These are phyloP conservation scores for Mucor irregularis DNA, from an alignment of 371 early-diverging fungal genomes.

Conservation along the genomic window DNA sequence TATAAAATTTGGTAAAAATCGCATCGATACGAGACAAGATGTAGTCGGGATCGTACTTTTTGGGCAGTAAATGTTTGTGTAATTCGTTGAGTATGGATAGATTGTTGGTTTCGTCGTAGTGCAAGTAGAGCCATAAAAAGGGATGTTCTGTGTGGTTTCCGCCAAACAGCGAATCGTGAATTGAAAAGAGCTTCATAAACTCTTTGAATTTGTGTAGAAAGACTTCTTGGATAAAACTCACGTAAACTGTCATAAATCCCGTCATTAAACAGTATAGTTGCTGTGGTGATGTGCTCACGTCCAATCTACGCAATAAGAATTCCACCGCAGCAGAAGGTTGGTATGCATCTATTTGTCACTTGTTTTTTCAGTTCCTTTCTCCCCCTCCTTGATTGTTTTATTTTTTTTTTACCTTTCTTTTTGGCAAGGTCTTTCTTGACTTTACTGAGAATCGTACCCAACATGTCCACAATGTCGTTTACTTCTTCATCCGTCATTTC, in stretches of 20 bases:
- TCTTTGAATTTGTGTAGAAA: constrained; percentile 28
- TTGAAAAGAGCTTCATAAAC: constrained; percentile 37
- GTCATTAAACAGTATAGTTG: constrained; percentile 40
- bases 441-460: constrained; percentile 4
- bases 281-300: constrained; percentile 3
- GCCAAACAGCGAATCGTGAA: constrained; percentile 24
- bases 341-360: constrained; percentile 57
- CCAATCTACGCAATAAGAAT: constrained; percentile 17
- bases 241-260: constrained; percentile 49
- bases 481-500: background rate
- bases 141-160: constrained; percentile 1
- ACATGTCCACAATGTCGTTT: constrained; percentile 2
- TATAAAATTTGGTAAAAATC: constrained; percentile 54
- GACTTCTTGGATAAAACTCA: constrained; percentile 37
- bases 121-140: constrained; percentile 10
- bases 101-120: background rate
- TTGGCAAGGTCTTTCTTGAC: constrained; percentile 8
- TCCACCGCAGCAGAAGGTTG: constrained; percentile 76
- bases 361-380: background rate
- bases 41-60: background rate
- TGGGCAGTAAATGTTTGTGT: constrained; percentile 16
- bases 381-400: background rate
- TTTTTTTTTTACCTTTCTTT: constrained; percentile 10
- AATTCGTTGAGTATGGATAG: constrained; percentile 13
- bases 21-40: constrained; percentile 28